phyloP scores from a whole-genome alignment of 1,284 basidiomycete species.

The Afroboletus lepidellus region DNA sequence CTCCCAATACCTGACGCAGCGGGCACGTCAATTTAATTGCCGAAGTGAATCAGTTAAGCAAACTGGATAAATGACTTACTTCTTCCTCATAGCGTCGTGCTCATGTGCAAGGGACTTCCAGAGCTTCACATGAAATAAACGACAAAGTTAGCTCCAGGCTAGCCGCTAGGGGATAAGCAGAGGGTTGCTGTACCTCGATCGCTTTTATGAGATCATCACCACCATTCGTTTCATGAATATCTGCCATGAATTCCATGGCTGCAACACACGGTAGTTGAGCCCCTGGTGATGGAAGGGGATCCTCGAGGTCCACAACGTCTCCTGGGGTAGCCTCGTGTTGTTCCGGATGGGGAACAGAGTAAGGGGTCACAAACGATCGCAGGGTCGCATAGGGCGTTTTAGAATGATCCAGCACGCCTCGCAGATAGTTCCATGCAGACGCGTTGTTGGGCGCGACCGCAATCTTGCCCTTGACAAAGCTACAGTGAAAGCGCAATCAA shows the following conservation, averaged over 20 bases:
- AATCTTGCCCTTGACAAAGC: conserved; percentile 73
- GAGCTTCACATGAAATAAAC: conserved; percentile 41
- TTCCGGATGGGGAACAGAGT: conserved; percentile 43
- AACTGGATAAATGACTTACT: conserved; percentile 44
- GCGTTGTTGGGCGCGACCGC: conserved; percentile 88
- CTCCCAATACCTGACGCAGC: conserved; percentile 41
- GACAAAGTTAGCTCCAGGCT: conserved; percentile 13
- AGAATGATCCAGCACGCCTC: conserved; percentile 67
- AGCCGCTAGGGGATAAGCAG: background rate
- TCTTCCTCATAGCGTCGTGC: conserved; percentile 77
- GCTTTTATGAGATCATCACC: conserved; percentile 34
- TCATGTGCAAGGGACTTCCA: conserved; percentile 72
- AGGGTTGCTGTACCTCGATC: conserved; percentile 22
- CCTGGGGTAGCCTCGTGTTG: conserved; percentile 27
- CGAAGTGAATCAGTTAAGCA: conserved; percentile 11
- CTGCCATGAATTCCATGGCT: conserved; percentile 86
- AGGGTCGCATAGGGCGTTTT: conserved; percentile 57
- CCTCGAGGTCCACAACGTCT: conserved; percentile 69
- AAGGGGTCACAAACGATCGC: conserved; percentile 62
- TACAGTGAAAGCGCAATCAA: conserved; percentile 17
- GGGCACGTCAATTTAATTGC: conserved; percentile 28
- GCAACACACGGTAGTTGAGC: conserved; percentile 73
- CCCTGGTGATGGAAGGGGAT: conserved; percentile 62
- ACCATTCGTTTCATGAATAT: conserved; percentile 62
- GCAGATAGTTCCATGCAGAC: conserved; percentile 93